A percentile compares a stretch with the other conserved stretches of the same genome.
phyloP scores from a whole-genome alignment of 371 early-diverging fungal species.

The Blastocladiella emersonii region DNA sequence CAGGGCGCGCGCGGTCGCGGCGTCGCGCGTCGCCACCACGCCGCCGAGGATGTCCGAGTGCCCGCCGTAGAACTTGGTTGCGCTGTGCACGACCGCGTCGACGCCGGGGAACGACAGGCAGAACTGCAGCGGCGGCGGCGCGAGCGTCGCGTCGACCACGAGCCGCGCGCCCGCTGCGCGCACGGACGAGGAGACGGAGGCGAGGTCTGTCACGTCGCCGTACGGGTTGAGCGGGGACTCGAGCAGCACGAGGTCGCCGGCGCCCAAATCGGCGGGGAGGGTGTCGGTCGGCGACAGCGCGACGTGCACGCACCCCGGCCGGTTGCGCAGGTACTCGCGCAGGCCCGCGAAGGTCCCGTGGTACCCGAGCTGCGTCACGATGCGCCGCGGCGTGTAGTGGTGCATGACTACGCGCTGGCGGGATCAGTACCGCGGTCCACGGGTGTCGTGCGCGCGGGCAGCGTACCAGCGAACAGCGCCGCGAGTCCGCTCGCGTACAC shows the following conservation, averaged over 20 bases:
- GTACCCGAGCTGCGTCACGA: background rate
- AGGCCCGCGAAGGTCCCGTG: background rate
- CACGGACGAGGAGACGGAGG: background rate
- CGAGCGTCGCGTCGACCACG: slow-evolving; percentile 26
- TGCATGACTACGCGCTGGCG: no score
- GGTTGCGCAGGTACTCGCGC: background rate
- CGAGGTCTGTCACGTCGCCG: background rate
- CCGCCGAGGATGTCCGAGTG: slow-evolving; percentile 36
- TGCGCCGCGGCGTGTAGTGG: background rate
- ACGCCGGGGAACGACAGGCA: slow-evolving; percentile 13
- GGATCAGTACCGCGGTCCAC: no score
- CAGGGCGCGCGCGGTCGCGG: slow-evolving; percentile 13
- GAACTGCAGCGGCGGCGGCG: slow-evolving; percentile 28
- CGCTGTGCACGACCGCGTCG: slow-evolving; percentile 31
- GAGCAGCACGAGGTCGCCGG: background rate
- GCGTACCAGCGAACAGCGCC: background rate
- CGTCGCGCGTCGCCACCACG: slow-evolving; percentile 21
- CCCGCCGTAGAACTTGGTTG: slow-evolving; percentile 33
- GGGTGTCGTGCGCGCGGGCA: background rate
- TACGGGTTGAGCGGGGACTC: background rate
- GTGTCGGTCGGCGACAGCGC: background rate
- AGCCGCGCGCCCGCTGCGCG: slow-evolving; percentile 11
- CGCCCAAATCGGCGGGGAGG: background rate
- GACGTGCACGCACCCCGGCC: background rate
- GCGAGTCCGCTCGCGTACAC: background rate